These are phyloP conservation scores for Colletotrichum sp. DNA, from an alignment of 2,329 filamentous ascomycete genomes.

Conservation along the genomic window DNA sequence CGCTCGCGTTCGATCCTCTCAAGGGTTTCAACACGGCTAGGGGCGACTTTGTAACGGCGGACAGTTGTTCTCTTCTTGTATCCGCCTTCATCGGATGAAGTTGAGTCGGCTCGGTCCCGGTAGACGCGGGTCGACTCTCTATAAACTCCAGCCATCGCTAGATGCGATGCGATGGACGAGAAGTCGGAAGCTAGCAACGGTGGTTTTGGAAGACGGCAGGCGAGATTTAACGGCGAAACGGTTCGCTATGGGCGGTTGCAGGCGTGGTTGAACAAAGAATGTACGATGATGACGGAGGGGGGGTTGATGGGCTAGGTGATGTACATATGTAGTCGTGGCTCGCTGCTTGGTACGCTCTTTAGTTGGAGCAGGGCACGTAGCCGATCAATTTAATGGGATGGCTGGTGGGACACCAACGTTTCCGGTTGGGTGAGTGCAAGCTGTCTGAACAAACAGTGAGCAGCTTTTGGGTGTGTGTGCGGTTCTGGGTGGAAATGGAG, in stretches of 20 bases:
- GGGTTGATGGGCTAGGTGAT: not conserved
- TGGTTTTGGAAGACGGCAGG: constrained; percentile 15
- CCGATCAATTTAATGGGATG: constrained; percentile 1
- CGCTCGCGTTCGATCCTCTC: constrained; percentile 46
- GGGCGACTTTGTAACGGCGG: constrained; percentile 56
- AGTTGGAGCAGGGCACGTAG: not conserved
- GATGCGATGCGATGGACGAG: not conserved
- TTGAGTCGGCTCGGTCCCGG: constrained; percentile 33
- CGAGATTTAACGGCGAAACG: not conserved
- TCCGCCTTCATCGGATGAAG: constrained; percentile 47
- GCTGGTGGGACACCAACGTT: constrained; percentile 1
- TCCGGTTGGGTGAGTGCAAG: not conserved
- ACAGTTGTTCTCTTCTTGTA: constrained; percentile 53
- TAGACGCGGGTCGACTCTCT: constrained; percentile 36
- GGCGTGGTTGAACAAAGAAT: constrained; percentile 13
- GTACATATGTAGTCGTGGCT: constrained; percentile 5
- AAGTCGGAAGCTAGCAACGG: not conserved
- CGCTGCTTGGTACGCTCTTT: not conserved
- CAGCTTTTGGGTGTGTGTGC: not conserved
- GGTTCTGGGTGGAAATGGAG: not conserved
- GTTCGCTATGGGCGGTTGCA: constrained; percentile 1
- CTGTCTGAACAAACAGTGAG: not conserved
- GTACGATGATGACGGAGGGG: constrained; percentile 21
- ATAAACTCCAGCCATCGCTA: constrained; percentile 29
- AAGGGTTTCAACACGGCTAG: constrained; percentile 43